Evolutionary conservation across 208 protist species (phyloP).

Genomic region (Acanthamoeba triangularis): DNA sequence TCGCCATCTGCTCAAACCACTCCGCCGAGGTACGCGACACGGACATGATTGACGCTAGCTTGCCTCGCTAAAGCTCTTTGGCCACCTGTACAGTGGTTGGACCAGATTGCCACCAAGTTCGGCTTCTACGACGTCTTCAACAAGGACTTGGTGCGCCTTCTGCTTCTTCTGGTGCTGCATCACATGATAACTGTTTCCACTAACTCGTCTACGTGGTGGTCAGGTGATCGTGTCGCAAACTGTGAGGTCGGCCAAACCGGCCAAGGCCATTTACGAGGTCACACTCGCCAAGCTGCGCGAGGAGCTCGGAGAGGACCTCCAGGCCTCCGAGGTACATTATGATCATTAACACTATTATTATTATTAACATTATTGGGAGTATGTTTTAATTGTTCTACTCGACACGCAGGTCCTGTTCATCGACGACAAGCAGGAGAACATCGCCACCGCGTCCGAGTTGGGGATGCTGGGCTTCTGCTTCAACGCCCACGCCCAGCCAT

Average conservation of each 20-base stretch:
- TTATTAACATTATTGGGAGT: too few species aligned
- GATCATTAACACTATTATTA: too few species aligned
- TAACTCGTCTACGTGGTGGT: not conserved
- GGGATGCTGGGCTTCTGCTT: slow-evolving; percentile 52
- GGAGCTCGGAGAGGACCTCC: not conserved
- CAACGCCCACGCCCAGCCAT: slow-evolving; percentile 1
- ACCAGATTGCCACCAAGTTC: slow-evolving; percentile 51
- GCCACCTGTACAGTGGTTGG: too few species aligned
- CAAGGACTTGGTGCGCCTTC: slow-evolving; percentile 49
- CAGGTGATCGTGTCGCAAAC: slow-evolving; percentile 69
- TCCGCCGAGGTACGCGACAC: not conserved
- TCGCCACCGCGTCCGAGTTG: not conserved
- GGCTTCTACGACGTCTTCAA: slow-evolving; percentile 64
- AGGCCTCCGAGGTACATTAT: not conserved
- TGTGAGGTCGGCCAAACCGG: slow-evolving; percentile 51
- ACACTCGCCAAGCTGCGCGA: slow-evolving; percentile 31
- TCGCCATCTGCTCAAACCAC: slow-evolving; percentile 34
- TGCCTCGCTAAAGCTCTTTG: too few species aligned
- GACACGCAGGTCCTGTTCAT: slow-evolving; percentile 46
- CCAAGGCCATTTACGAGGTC: slow-evolving; percentile 42
- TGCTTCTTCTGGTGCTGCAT: not conserved
- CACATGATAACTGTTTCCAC: not conserved
- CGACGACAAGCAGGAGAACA: slow-evolving; percentile 75
- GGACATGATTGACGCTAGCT: too few species aligned
- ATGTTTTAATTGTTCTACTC: not conserved